A percentile compares a stretch with the other conserved stretches of the same genome.
Evolutionary conservation across 768 basidiomycete genomes (phyloP).

Genomic region (Suillus plorans): DNA sequence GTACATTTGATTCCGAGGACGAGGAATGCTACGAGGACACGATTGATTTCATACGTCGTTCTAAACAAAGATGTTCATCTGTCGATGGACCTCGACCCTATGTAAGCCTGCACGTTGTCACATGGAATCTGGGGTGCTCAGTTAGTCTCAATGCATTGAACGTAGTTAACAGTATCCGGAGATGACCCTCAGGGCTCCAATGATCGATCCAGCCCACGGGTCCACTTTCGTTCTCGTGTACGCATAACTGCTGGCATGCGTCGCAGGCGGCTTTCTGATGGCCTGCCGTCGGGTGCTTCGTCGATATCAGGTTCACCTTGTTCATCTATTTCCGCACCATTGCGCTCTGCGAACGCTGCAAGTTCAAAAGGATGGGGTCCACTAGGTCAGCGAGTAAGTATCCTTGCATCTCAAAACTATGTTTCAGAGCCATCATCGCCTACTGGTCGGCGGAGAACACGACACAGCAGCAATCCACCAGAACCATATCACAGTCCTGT

Average conservation of each 20-base stretch:
- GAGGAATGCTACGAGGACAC: constrained; percentile 16
- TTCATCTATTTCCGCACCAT: constrained; percentile 80
- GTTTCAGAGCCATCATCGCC: constrained; percentile 7
- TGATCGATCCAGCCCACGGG: constrained; percentile 29
- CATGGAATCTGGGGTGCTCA: neutral
- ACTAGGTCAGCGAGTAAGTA: constrained; percentile 55
- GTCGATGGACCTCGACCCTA: neutral
- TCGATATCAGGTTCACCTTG: constrained; percentile 65
- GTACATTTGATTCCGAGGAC: constrained; percentile 12
- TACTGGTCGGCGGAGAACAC: constrained; percentile 15
- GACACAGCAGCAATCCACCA: constrained; percentile 4
- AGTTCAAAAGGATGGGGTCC: constrained; percentile 57
- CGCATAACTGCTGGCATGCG: constrained; percentile 73
- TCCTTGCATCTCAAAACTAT: constrained; percentile 20
- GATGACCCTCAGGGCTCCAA: constrained; percentile 1
- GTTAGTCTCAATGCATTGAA: neutral
- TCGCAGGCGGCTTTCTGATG: constrained; percentile 35
- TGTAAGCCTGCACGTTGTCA: constrained; percentile 1
- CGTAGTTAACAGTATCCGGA: neutral
- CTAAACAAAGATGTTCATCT: neutral
- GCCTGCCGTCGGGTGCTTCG: constrained; percentile 26
- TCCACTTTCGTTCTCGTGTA: constrained; percentile 74
- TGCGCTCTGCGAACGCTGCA: constrained; percentile 58
- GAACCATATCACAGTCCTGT: constrained; percentile 14
- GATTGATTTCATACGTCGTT: neutral